These are phyloP conservation scores for Fusarium nisikadoi DNA, from an alignment of 2,329 filamentous ascomycete genomes.

Conservation along the genomic window DNA sequence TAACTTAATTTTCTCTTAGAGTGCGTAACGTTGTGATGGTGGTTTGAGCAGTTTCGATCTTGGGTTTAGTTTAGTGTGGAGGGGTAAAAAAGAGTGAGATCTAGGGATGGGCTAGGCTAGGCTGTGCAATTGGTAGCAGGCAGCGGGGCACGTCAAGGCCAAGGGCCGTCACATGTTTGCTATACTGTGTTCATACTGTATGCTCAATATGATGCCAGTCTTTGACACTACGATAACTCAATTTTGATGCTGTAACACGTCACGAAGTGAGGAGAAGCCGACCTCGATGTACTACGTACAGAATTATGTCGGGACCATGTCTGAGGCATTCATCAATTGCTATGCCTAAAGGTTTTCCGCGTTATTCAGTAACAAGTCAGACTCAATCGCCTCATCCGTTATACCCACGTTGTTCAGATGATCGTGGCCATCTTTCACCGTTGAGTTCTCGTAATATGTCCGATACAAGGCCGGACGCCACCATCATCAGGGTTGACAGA, in stretches of 20 bases:
- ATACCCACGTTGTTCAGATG: slow-evolving; percentile 1
- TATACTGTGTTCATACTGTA: slow-evolving; percentile 32
- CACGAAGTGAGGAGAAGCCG: slow-evolving; percentile 14
- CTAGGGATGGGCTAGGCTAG: slow-evolving; percentile 4
- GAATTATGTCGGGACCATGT: background rate
- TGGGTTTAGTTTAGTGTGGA: slow-evolving; percentile 38
- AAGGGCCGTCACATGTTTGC: slow-evolving; percentile 25
- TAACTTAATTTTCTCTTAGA: background rate
- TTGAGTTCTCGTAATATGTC: slow-evolving; percentile 9
- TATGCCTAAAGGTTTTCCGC: background rate
- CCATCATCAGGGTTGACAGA: slow-evolving; percentile 24
- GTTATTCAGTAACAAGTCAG: slow-evolving; percentile 3
- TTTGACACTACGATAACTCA: slow-evolving; percentile 19
- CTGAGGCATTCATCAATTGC: background rate
- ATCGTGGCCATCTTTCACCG: background rate
- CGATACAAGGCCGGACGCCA: slow-evolving; percentile 35
- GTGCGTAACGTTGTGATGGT: slow-evolving; percentile 14
- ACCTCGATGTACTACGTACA: background rate
- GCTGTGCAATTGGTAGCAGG: background rate
- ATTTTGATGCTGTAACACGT: slow-evolving; percentile 19
- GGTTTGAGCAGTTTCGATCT: slow-evolving; percentile 22
- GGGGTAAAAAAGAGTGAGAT: slow-evolving; percentile 36
- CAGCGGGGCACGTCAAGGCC: slow-evolving; percentile 18
- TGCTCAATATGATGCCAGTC: background rate
- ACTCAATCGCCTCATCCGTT: slow-evolving; percentile 12